These are phyloP conservation scores for Castanea mollissima DNA, from an alignment of 306 rosid species.

Conservation along the genomic window DNA sequence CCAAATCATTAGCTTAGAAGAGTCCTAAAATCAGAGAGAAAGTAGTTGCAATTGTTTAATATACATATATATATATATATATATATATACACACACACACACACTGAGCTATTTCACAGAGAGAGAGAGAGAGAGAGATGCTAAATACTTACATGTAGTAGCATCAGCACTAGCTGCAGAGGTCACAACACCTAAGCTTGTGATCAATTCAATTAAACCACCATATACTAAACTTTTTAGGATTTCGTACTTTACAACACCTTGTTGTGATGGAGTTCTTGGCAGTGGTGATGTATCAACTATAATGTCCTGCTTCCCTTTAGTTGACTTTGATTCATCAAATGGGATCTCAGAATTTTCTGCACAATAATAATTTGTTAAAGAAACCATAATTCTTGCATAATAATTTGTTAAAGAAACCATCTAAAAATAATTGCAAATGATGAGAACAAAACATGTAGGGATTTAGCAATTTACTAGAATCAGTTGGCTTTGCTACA, in stretches of 20 bases:
- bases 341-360: neutral
- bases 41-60: neutral
- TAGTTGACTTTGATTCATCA: neutral
- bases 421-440: no score
- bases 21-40: neutral
- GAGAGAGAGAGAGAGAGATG: neutral
- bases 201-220: conserved; percentile 59
- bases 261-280: conserved; percentile 1
- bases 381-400: neutral
- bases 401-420: neutral
- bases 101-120: neutral
- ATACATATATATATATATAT: neutral
- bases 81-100: no score
- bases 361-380: neutral
- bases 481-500: neutral
- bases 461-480: no score
- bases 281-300: neutral
- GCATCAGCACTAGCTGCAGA: conserved; percentile 50
- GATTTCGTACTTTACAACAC: conserved; percentile 41
- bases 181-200: conserved; percentile 61
- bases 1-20: neutral
- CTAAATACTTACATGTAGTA: conserved; percentile 31
- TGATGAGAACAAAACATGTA: no score
- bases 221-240: conserved; percentile 74
- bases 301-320: no score